phyloP scores from a whole-genome alignment of 164 flowering plant species.

The Stephania yunnanensis region DNA sequence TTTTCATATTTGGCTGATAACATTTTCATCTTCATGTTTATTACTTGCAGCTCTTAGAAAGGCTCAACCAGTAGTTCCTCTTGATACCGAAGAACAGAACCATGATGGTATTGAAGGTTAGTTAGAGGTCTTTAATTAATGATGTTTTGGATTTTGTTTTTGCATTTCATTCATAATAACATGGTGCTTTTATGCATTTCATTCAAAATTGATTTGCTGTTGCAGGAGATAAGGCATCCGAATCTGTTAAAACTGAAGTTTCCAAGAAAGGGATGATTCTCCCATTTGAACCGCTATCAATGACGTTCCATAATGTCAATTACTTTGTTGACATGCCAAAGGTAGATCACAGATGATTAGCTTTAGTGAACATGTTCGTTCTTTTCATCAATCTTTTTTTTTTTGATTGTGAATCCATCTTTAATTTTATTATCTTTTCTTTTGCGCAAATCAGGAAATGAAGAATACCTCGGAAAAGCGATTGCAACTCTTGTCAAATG shows the following conservation, averaged over 20 bases:
- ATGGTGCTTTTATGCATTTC: neutral
- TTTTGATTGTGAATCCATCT: too few species aligned
- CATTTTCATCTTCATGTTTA: neutral
- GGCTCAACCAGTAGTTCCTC: conserved; percentile 35
- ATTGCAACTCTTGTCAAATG: conserved; percentile 69
- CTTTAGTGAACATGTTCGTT: neutral
- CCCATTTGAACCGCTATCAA: conserved; percentile 72
- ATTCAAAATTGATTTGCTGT: neutral
- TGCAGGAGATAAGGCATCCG: conserved; percentile 25
- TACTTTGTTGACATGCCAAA: conserved; percentile 90
- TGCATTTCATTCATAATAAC: neutral
- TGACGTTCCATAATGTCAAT: conserved; percentile 82
- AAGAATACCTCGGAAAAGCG: conserved; percentile 59
- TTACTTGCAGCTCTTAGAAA: conserved; percentile 47
- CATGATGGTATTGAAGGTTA: conserved; percentile 24
- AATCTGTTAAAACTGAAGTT: conserved; percentile 14
- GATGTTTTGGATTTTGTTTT: neutral
- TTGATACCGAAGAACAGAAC: conserved; percentile 29
- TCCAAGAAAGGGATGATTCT: conserved; percentile 79
- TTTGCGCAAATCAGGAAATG: conserved; percentile 52
- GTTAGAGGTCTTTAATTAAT: conserved; percentile 1
- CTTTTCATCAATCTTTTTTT: neutral
- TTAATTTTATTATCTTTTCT: neutral
- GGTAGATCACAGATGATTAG: conserved; percentile 41
- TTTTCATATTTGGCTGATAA: neutral